A percentile compares a stretch with the other conserved stretches of the same genome.
phyloP scores from a whole-genome alignment of 2,329 filamentous ascomycete genomes.

The Corinectria fuckeliana region DNA sequence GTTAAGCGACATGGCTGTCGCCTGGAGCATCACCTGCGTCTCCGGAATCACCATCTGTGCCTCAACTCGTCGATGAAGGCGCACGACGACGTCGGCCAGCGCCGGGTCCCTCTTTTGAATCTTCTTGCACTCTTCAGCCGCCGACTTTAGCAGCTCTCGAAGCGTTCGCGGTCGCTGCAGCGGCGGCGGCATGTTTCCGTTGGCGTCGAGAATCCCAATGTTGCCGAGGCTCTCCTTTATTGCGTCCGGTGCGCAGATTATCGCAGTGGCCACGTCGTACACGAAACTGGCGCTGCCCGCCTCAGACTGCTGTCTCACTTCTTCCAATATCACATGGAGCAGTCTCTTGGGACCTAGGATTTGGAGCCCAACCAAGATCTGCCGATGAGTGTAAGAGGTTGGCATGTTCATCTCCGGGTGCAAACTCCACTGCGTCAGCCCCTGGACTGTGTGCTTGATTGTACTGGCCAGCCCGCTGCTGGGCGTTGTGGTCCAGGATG shows the following conservation, averaged over 20 bases:
- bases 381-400: conserved; percentile 74
- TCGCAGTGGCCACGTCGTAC: conserved; percentile 72
- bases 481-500: conserved; percentile 67
- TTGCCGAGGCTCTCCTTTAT: conserved; percentile 50
- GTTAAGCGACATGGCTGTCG: conserved; percentile 49
- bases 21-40: conserved; percentile 50
- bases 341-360: conserved; percentile 68
- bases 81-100: conserved; percentile 66
- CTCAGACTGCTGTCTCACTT: conserved; percentile 68
- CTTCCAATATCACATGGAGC: conserved; percentile 69
- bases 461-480: conserved; percentile 63
- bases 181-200: conserved; percentile 44
- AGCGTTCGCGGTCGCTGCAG: conserved; percentile 61
- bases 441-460: conserved; percentile 66
- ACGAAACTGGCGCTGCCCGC: conserved; percentile 64
- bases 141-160: conserved; percentile 63
- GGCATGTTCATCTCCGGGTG: conserved; percentile 63
- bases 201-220: conserved; percentile 42
- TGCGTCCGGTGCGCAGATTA: conserved; percentile 72
- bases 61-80: conserved; percentile 69
- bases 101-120: conserved; percentile 62
- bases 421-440: conserved; percentile 71
- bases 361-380: conserved; percentile 66
- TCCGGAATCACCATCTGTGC: conserved; percentile 62
- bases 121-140: conserved; percentile 63